phyloP scores from a whole-genome alignment of 768 basidiomycete genomes.

The Guyanaporus albipodus region DNA sequence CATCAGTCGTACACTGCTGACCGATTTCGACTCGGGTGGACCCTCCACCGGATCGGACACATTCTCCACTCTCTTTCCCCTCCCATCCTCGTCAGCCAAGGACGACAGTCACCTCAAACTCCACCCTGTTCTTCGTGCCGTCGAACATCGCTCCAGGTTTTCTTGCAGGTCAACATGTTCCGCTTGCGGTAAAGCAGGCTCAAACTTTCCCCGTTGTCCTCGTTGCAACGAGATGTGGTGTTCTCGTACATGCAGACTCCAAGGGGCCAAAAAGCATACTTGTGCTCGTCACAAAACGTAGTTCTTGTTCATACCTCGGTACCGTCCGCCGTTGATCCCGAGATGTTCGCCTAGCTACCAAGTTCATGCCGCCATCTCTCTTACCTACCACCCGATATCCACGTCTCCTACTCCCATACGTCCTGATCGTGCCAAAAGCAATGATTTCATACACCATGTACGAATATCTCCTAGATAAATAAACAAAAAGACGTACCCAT shows the following conservation, averaged over 20 bases:
- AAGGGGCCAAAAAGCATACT: slow-evolving; percentile 48
- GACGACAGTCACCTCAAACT: slow-evolving; percentile 8
- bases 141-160: slow-evolving; percentile 53
- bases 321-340: not conserved
- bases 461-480: not conserved
- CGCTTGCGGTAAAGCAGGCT: slow-evolving; percentile 49
- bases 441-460: not conserved
- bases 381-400: not conserved
- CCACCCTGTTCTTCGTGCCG: slow-evolving; percentile 45
- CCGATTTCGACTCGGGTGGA: slow-evolving; percentile 11
- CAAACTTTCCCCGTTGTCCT: slow-evolving; percentile 58
- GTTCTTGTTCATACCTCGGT: not conserved
- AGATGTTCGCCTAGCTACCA: not conserved
- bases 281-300: slow-evolving; percentile 31
- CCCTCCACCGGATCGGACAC: slow-evolving; percentile 5
- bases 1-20: slow-evolving; percentile 42
- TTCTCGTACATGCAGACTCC: slow-evolving; percentile 55
- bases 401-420: not conserved
- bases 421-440: not conserved
- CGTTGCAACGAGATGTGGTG: slow-evolving; percentile 62
- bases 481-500: not conserved
- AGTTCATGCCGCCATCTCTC: not conserved
- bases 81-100: slow-evolving; percentile 17
- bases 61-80: slow-evolving; percentile 7
- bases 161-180: slow-evolving; percentile 43